A percentile compares a stretch with the other conserved stretches of the same genome.
Evolutionary conservation across 2,329 filamentous ascomycete genomes (phyloP).

Genomic region (Trichoderma polysporum): DNA sequence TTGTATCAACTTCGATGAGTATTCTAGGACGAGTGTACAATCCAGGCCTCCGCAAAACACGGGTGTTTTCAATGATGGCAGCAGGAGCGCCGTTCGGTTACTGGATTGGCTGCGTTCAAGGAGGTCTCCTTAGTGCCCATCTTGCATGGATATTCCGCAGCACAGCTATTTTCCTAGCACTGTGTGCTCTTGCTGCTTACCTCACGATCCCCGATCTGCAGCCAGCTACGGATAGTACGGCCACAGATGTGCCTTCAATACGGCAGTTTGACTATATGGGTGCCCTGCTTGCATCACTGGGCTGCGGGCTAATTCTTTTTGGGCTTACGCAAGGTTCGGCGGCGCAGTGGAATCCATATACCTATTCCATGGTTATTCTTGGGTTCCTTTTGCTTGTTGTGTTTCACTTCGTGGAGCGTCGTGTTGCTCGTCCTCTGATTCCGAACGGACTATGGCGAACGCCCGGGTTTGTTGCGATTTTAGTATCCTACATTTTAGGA

Average conservation of each 20-base stretch:
- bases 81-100: slow-evolving; percentile 6
- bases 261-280: slow-evolving; percentile 3
- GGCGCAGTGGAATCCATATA: background rate
- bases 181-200: background rate
- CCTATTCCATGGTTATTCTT: background rate
- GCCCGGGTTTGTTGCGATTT: background rate
- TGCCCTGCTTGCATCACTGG: background rate
- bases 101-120: slow-evolving; percentile 7
- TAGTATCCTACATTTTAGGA: slow-evolving; percentile 3
- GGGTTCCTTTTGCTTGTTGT: background rate
- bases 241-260: background rate
- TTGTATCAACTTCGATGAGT: slow-evolving; percentile 6
- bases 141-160: slow-evolving; percentile 8
- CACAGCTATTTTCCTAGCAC: background rate
- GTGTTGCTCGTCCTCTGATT: background rate
- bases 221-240: background rate
- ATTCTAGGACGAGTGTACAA: slow-evolving; percentile 11
- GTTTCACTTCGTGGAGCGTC: background rate
- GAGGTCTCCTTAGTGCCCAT: background rate
- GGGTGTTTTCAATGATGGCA: slow-evolving; percentile 7
- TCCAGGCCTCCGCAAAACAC: slow-evolving; percentile 1
- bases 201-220: background rate
- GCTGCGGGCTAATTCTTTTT: background rate
- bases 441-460: background rate
- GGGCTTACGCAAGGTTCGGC: slow-evolving; percentile 1